phyloP scores from a whole-genome alignment of 257 asterid species.

The Salvia splendens region DNA sequence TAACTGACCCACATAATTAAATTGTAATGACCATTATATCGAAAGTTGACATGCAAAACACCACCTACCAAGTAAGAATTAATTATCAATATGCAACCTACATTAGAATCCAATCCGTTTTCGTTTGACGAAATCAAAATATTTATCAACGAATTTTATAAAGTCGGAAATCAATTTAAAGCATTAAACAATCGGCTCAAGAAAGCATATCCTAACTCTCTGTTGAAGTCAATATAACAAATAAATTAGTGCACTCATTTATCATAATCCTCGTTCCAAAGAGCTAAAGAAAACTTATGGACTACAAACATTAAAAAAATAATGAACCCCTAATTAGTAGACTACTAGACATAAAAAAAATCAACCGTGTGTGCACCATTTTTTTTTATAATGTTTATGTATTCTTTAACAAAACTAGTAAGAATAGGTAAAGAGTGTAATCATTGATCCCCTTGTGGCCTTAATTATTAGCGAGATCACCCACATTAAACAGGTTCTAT shows the following conservation, averaged over 20 bases:
- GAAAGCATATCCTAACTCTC: background rate
- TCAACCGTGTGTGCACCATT: too few relatives aligned
- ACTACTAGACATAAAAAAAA: too few relatives aligned
- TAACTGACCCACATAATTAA: constrained; percentile 10
- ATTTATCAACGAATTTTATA: background rate
- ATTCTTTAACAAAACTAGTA: too few relatives aligned
- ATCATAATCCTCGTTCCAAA: too few relatives aligned
- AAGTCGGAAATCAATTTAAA: background rate
- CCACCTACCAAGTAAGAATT: background rate
- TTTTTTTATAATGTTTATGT: background rate
- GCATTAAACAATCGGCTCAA: background rate
- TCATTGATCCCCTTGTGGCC: constrained; percentile 37
- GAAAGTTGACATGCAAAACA: constrained; percentile 25
- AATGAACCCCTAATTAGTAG: too few relatives aligned
- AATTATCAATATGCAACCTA: too few relatives aligned
- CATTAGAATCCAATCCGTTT: too few relatives aligned
- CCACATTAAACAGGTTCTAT: background rate
- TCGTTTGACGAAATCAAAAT: too few relatives aligned
- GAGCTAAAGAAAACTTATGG: too few relatives aligned
- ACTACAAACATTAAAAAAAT: too few relatives aligned
- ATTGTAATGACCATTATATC: background rate
- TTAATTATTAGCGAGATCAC: constrained; percentile 43
- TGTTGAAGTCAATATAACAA: background rate
- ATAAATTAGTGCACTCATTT: too few relatives aligned
- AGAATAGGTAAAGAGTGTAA: constrained; percentile 27